Evolutionary conservation across 1,139 yeast species (phyloP), one percentile per base, ranked within the genome.

Genomic region (Wickerhamiella pararugosa): DNA sequence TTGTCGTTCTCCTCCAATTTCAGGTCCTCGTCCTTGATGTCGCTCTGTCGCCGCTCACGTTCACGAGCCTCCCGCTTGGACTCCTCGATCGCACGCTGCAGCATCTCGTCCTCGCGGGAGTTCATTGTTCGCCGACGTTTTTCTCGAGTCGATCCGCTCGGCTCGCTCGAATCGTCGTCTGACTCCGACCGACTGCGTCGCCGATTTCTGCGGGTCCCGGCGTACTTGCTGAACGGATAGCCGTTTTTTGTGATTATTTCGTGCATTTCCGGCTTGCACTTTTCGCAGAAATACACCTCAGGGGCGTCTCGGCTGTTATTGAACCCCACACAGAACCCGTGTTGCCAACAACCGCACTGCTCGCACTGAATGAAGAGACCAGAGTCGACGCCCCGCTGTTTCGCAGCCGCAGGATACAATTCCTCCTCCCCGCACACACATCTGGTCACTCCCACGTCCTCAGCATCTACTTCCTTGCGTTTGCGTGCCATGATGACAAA

Each of bases 281-380:
- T 62, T 57, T 90, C 98, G 66, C 97, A 87, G 81, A 84, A 83
- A 61, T 87, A 87, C 58, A 81, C 81, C 46, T 86, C 95, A 1
- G 95, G 95, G 0, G 84, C 84, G 46, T 74, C 79, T 30, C 75
- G 78, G 50, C 76, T 81, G 40, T 73, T 72, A 47, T 67, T 69
- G 46, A 83, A 71, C 1, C 95, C 94, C 34, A 90, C 96, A 64
- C 98, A 90, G 61, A 70, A 86, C 3, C 96, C 97, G 59, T 90
- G 98, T 61, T 90, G 97, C 98, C 97, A 90, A 7, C 79, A 94
- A 26, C 84, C 76, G 63, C 98, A 90, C 49, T 72, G 70, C 53
- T 90, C 97, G 67, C 98, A 90, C 61, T 80, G 92, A 52, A 82
- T 80, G 60, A 79, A 82, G 42, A 81, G 70, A 3, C 92, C 92